Percentiles rank a stretch among this genome's conserved stretches.
Evolutionary conservation across 1,284 basidiomycete genomes (phyloP).

Genomic region (Sporisorium graminicola): DNA sequence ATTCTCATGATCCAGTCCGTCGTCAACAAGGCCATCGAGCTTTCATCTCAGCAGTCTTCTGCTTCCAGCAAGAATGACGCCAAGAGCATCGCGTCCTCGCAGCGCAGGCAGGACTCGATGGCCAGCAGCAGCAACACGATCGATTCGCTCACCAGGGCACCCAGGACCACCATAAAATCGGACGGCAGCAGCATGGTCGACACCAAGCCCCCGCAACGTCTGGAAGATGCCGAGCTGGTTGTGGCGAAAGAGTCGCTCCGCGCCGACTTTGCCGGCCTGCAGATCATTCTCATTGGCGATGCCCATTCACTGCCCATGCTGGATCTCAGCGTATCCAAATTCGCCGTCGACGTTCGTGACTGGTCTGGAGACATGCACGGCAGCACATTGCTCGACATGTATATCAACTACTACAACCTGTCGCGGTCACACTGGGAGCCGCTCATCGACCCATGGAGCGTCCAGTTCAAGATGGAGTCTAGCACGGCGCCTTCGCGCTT

Average conservation of each 20-base stretch:
- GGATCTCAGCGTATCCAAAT: conserved; percentile 87
- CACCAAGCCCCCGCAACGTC: conserved; percentile 16
- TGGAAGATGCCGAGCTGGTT: conserved; percentile 62
- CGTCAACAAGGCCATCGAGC: conserved; percentile 85
- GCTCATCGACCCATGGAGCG: conserved; percentile 97
- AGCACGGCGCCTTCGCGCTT: conserved; percentile 72
- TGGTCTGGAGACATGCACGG: conserved; percentile 88
- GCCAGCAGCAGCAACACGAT: conserved; percentile 43
- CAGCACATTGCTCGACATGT: conserved; percentile 73
- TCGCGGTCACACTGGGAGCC: conserved; percentile 99
- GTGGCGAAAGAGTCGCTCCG: conserved; percentile 64
- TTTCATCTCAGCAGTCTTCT: conserved; percentile 71
- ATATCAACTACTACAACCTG: conserved; percentile 96
- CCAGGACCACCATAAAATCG: conserved; percentile 9
- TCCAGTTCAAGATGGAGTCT: conserved; percentile 74
- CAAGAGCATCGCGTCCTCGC: conserved; percentile 45
- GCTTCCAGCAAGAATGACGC: conserved; percentile 16
- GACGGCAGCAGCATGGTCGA: conserved; percentile 18
- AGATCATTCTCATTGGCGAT: conserved; percentile 93
- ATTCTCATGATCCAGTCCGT: conserved; percentile 91
- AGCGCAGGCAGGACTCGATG: conserved; percentile 45
- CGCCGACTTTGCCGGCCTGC: conserved; percentile 76
- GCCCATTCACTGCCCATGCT: conserved; percentile 94
- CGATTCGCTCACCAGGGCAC: conserved; percentile 31
- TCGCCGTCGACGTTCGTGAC: conserved; percentile 85